A percentile compares a stretch with the other conserved stretches of the same genome.
phyloP scores from a whole-genome alignment of 2,329 filamentous ascomycete genomes.

The Fusarium clavum region DNA sequence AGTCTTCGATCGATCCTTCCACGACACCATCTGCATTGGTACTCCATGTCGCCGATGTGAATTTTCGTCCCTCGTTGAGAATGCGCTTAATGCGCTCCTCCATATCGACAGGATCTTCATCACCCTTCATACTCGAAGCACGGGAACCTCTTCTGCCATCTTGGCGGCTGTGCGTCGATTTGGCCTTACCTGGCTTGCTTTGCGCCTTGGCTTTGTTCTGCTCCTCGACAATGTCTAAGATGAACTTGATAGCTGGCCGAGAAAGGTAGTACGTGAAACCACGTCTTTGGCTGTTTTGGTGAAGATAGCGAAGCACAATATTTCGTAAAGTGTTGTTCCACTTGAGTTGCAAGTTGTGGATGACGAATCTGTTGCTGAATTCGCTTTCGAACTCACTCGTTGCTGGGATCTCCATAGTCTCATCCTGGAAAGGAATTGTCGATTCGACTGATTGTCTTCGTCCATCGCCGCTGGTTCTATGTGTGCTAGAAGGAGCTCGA shows the following conservation, averaged over 20 bases:
- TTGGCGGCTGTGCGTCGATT: slow-evolving; percentile 46
- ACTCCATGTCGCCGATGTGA: slow-evolving; percentile 64
- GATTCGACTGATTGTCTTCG: slow-evolving; percentile 54
- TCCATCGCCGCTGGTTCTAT: slow-evolving; percentile 43
- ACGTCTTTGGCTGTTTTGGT: slow-evolving; percentile 94
- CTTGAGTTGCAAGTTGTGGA: slow-evolving; percentile 97
- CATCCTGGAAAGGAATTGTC: slow-evolving; percentile 65
- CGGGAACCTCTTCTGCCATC: slow-evolving; percentile 51
- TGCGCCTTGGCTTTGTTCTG: slow-evolving; percentile 77
- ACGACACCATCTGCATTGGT: slow-evolving; percentile 50
- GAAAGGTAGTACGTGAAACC: slow-evolving; percentile 99
- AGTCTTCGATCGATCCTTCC: slow-evolving; percentile 67
- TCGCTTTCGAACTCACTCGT: slow-evolving; percentile 89
- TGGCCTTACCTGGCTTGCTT: slow-evolving; percentile 46
- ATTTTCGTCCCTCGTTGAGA: slow-evolving; percentile 83
- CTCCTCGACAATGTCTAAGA: slow-evolving; percentile 96
- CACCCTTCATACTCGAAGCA: slow-evolving; percentile 55
- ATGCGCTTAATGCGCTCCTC: slow-evolving; percentile 89
- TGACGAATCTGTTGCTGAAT: slow-evolving; percentile 97
- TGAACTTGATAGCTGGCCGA: slow-evolving; percentile 94
- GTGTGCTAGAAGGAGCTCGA: slow-evolving; percentile 49
- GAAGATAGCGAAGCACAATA: slow-evolving; percentile 95
- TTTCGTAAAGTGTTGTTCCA: slow-evolving; percentile 98
- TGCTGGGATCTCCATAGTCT: slow-evolving; percentile 73
- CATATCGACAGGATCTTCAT: slow-evolving; percentile 73